phyloP scores from a whole-genome alignment of 208 protist genomes.

The Porcisia deanei region DNA sequence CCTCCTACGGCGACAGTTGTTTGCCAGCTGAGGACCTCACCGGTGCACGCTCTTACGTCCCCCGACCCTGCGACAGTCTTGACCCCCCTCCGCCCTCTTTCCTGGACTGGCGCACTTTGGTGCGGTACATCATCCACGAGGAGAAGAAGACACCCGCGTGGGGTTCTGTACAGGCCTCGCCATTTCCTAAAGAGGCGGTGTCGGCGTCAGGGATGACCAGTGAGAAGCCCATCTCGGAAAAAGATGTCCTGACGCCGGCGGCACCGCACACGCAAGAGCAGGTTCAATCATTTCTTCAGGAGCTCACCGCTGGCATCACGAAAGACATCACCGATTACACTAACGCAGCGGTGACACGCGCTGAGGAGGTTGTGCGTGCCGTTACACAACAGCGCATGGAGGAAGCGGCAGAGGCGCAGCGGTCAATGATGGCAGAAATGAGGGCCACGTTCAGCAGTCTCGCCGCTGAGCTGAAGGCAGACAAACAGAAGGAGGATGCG shows the following conservation, averaged over 20 bases:
- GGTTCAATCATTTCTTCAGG: conserved; percentile 12
- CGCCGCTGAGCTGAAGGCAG: neutral
- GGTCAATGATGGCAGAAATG: conserved; percentile 3
- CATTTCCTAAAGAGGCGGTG: neutral
- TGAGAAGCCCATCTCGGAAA: neutral
- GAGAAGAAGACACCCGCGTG: conserved; percentile 3
- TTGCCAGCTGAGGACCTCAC: neutral
- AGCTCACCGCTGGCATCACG: conserved; percentile 7
- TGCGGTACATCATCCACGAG: conserved; percentile 37
- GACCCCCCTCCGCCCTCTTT: conserved; percentile 9
- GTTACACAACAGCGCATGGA: conserved; percentile 2
- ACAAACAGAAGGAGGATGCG: neutral
- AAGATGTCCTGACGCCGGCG: neutral
- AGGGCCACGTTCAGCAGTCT: neutral
- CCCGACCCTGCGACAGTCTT: conserved; percentile 7
- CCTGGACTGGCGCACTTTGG: conserved; percentile 34
- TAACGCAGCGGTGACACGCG: conserved; percentile 1
- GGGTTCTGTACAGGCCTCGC: neutral
- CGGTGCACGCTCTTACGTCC: neutral
- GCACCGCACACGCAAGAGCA: neutral
- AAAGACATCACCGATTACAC: conserved; percentile 11
- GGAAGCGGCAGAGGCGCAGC: conserved; percentile 11
- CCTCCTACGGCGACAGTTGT: conserved; percentile 1
- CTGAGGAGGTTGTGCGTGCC: conserved; percentile 8
- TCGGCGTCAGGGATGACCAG: neutral